Base-by-base conservation (phyloP, 257 asterid genomes). In the Solanum rostratum region DNA sequence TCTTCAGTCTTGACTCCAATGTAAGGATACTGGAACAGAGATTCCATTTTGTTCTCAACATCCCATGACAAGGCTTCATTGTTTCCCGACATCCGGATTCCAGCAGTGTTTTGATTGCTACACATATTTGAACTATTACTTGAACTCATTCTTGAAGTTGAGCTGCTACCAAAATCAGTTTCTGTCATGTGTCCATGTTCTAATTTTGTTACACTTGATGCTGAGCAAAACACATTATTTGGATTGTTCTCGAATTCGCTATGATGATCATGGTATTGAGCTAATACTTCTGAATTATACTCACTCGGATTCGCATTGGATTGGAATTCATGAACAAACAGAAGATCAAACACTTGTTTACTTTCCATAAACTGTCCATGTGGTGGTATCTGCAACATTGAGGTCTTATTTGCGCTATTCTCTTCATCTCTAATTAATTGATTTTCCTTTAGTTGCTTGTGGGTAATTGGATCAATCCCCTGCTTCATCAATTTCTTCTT, bases 391-490 rank as follows among this genome's bases (percentile, higher is more conserved):
- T 82, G 90, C 24, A 76, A 15, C 60, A 74, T 74, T 24, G 81
- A 74, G 60, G 43, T 74, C n/a, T 24, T 76, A 39, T 80, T 16
- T 7, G 88, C 84, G 6, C 85, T 30, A 30, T 82, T 88, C 76
- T 88, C 91, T 52, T 84, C 41, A 53, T 53, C 70, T 37, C 83
- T 86, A 16, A 79, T 88, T 7, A 27, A 46, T 85, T 82, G 71
- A 24, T 53, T 52, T 80, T 84, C 86, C 12, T 53, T 65, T 29
- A 86, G 82, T 10, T 90, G 95, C 84, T 90, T 90, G 91, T 95
- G 99, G 6, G 97, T 95, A 55, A 79, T 91, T 0, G 99, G 99
- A 89, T 95, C 95, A 69, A 94, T 91, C 37, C 99, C 99, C 88
- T 91, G 95, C 85, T 92, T 95, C 57, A 88, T 62, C 8, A 95